These are phyloP conservation scores for Irineochytrium annulatum DNA, from an alignment of 192 early-diverging fungal genomes.

Conservation along the genomic window DNA sequence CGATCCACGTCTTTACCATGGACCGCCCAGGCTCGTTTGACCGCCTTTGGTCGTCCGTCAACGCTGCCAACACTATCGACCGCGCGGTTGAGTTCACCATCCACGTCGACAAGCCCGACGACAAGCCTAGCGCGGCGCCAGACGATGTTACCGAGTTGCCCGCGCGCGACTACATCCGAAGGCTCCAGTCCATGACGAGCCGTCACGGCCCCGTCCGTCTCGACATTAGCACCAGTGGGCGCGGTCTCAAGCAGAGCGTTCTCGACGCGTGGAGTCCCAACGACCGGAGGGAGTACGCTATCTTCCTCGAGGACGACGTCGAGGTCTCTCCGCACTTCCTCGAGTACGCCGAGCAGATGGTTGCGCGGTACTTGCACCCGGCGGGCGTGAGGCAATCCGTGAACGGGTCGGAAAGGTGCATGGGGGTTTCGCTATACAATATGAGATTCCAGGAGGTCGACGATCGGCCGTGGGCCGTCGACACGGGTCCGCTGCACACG, in stretches of 20 bases:
- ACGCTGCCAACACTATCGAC: constrained; percentile 18
- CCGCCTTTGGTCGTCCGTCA: constrained; percentile 18
- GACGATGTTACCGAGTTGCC: constrained; percentile 13
- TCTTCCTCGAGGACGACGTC: constrained; percentile 36
- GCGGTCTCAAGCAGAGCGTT: constrained; percentile 14
- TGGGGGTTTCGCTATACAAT: constrained; percentile 25
- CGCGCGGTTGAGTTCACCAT: constrained; percentile 11
- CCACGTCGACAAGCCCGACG: constrained; percentile 21
- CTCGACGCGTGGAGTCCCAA: constrained; percentile 27
- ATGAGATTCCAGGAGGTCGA: constrained; percentile 21
- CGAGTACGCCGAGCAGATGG: constrained; percentile 28
- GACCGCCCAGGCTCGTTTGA: constrained; percentile 22
- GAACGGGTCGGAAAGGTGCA: constrained; percentile 9
- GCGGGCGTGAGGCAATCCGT: background rate
- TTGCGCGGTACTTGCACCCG: constrained; percentile 15
- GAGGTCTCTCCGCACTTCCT: constrained; percentile 28
- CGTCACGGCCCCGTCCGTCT: constrained; percentile 11
- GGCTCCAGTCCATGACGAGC: constrained; percentile 12
- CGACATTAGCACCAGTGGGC: constrained; percentile 12
- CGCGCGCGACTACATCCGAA: constrained; percentile 14
- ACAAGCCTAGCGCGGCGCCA: no score
- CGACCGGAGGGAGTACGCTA: constrained; percentile 8
- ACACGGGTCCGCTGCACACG: background rate
- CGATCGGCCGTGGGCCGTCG: constrained; percentile 6
- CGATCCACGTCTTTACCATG: constrained; percentile 23